Evolutionary conservation across 768 basidiomycete genomes (phyloP), one percentile per base, ranked within the genome.

Genomic region (Tylopilus plumbeoviolaceoides): DNA sequence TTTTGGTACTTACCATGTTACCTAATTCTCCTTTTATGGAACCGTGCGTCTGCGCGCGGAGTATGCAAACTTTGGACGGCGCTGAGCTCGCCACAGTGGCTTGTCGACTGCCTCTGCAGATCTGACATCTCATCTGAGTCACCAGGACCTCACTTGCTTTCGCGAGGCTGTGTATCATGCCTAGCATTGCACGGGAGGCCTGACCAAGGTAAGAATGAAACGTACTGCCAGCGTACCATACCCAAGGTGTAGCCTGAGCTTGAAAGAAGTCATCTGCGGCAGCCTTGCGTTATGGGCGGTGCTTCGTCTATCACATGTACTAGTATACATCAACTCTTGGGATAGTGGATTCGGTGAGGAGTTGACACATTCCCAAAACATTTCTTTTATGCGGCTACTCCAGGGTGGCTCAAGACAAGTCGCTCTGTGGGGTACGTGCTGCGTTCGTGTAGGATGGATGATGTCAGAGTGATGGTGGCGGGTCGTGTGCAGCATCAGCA

Each of bases 401-500:
- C 23, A 33, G 14, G 14, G 2, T 33, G 33, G 36, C 36, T 7
- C 6, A 38, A 90, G 66, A 91, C 94, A 64, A 8, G 90, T 93
- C 23, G 91, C 91, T 0, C 75, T 95, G 51, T 23, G 23, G 23
- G 80, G 75, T 60, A 75, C 85, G 36, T 70, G 71, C 39, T 71
- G 91, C 42, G 75, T 38, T 95, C 64, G 91, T 91, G 71, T 93
- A 92, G 66, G 70, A 83, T 5, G 85, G 89, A 58, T 79, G 78
- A 63, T 88, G 68, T 88, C 68, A 79, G 53, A 88, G 91, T 59
- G 82, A 91, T 57, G 87, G 87, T 10, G 83, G 82, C 25, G 91
- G 20, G 18, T 8, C 10, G 91, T 0, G 71, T 93, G 50, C 90
- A 91, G 61, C 77, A 94, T 17, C 93, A 94, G 64, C 89, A 90